phyloP scores from a whole-genome alignment of 805 yeast species.

The Hanseniaspora vineae region DNA sequence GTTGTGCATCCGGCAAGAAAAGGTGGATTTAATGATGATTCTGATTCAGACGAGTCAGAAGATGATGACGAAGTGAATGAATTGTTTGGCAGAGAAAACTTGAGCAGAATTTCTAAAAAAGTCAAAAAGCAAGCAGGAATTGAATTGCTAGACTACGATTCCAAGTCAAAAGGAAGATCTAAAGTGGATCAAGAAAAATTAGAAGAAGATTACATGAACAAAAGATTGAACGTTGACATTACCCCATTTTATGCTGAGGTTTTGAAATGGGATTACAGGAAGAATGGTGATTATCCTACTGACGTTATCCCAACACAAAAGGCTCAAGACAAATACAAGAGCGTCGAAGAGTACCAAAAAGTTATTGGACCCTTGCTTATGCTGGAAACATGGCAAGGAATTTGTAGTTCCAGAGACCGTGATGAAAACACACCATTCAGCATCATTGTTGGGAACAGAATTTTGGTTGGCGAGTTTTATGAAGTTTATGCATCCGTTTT shows the following conservation, averaged over 20 bases:
- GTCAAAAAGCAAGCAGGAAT: slow-evolving; percentile 3
- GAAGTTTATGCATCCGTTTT: slow-evolving; percentile 71
- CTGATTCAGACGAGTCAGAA: slow-evolving; percentile 28
- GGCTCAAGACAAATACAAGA: slow-evolving; percentile 43
- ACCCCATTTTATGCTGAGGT: slow-evolving; percentile 60
- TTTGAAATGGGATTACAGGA: slow-evolving; percentile 64
- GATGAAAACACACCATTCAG: slow-evolving; percentile 44
- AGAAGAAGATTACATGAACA: slow-evolving; percentile 68
- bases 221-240: slow-evolving; percentile 64
- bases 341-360: slow-evolving; percentile 52
- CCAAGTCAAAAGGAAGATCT: slow-evolving; percentile 22
- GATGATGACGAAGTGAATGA: slow-evolving; percentile 20
- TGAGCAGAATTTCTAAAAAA: neutral
- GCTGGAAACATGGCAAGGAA: slow-evolving; percentile 89
- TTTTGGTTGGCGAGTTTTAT: slow-evolving; percentile 73
- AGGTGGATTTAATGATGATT: slow-evolving; percentile 32
- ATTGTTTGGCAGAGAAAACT: slow-evolving; percentile 17
- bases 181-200: slow-evolving; percentile 28
- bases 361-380: slow-evolving; percentile 70
- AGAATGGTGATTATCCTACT: slow-evolving; percentile 40
- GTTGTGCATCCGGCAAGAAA: slow-evolving; percentile 35
- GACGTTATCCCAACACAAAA: slow-evolving; percentile 30
- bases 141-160: slow-evolving; percentile 12
- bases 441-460: slow-evolving; percentile 62
- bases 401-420: slow-evolving; percentile 59